These are phyloP conservation scores for Colletotrichum sp. DNA, from an alignment of 2,329 filamentous ascomycete species.

Conservation along the genomic window DNA sequence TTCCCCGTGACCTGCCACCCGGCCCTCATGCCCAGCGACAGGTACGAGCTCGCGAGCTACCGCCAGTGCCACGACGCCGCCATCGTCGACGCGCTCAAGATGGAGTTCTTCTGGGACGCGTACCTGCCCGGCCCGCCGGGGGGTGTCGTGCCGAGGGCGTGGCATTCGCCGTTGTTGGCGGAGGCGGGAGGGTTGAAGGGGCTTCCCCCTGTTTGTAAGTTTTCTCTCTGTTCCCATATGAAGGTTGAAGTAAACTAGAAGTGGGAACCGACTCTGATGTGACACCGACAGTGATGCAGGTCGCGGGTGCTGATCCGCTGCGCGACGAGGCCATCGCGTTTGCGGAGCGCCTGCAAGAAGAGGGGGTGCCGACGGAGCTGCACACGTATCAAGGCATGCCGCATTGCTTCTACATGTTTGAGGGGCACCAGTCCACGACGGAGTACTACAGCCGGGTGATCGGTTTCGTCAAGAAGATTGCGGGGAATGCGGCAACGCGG, in stretches of 20 bases:
- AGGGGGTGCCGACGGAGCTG: slow-evolving; percentile 35
- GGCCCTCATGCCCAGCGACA: slow-evolving; percentile 33
- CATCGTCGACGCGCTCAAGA: slow-evolving; percentile 29
- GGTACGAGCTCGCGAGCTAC: slow-evolving; percentile 39
- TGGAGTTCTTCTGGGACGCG: slow-evolving; percentile 38
- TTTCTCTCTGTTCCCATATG: no score
- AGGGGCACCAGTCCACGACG: slow-evolving; percentile 16
- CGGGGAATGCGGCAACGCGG: background rate
- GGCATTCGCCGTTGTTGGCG: slow-evolving; percentile 36
- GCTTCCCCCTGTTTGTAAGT: slow-evolving; percentile 37
- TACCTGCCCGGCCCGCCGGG: slow-evolving; percentile 32
- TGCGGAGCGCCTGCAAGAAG: slow-evolving; percentile 35
- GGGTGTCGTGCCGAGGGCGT: slow-evolving; percentile 21
- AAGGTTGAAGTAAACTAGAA: background rate
- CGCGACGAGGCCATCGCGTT: slow-evolving; percentile 43
- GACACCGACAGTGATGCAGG: slow-evolving; percentile 32
- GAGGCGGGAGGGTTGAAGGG: slow-evolving; percentile 26
- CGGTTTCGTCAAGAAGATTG: slow-evolving; percentile 18
- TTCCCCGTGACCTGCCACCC: slow-evolving; percentile 40
- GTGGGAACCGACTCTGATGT: background rate
- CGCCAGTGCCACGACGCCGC: slow-evolving; percentile 34
- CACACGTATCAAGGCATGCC: slow-evolving; percentile 37
- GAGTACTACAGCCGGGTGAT: slow-evolving; percentile 23
- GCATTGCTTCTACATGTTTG: slow-evolving; percentile 33
- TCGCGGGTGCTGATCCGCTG: slow-evolving; percentile 37